Evolutionary conservation across 805 yeast genomes (phyloP), one percentile per base, ranked within the genome.

Genomic region (Metschnikowia colocasiae): DNA sequence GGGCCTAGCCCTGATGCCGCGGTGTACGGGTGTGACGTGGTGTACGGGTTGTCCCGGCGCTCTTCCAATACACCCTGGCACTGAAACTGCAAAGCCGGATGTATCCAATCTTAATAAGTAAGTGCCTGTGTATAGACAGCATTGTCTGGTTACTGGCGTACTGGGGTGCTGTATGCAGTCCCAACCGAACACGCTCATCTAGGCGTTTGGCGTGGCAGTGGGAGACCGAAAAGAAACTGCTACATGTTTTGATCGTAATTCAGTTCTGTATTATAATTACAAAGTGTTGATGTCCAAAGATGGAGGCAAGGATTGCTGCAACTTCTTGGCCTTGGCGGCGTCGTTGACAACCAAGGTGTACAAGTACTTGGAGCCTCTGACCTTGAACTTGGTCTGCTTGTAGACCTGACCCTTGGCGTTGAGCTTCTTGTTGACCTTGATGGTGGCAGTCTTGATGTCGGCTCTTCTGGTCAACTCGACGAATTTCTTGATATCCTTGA

Each of bases 361-460:
- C 71, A 89, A 83, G 81, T 87, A 75, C 75, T 81, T 89, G 59
- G 96, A 68, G 75, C 97, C 97, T 83, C 98, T 90, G 69, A 94
- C 88, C 87, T 94, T 94, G 91, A 94, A 94, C 80, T 94, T 94
- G 80, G 97, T 90, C 79, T 87, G 94, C 79, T 86, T 85, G 83
- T 80, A 80, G 62, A 79, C 78, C 81, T 85, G 85, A 75, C 94
- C 95, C 74, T 78, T 77, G 63, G 85, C 80, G 79, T 82, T 83
- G 68, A 84, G 64, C 77, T 85, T 84, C 72, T 80, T 75, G 89
- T 89, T 89, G 79, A 85, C 83, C 85, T 94, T 94, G 82, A 94
- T 87, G 72, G 91, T 83, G 66, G 96, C 97, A 59, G 85, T 76
- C 77, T 82, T 82, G 71, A 94, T 89, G 83, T 91, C 98, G 68